phyloP scores from a whole-genome alignment of 106 monocot genomes.

The Vanilla planifolia region DNA sequence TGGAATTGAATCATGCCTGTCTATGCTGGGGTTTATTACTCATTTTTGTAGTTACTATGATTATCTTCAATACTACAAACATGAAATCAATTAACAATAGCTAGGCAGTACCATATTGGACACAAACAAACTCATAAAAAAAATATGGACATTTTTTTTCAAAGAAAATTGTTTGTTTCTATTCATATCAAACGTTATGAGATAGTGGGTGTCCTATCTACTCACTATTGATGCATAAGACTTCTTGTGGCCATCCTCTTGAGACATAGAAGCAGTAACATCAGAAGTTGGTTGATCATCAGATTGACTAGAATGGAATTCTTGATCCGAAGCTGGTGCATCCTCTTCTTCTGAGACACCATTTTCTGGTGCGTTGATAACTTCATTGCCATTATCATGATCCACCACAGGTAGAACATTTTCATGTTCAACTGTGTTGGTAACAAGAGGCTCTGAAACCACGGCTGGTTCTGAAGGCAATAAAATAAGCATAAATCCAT shows the following conservation, averaged over 20 bases:
- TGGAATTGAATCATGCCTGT: no score
- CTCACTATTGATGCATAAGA: slow-evolving; percentile 71
- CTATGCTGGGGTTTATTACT: no score
- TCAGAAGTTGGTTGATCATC: slow-evolving; percentile 5
- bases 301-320: neutral
- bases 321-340: slow-evolving; percentile 14
- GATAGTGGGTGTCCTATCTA: neutral
- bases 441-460: slow-evolving; percentile 9
- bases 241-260: slow-evolving; percentile 46
- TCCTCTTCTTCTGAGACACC: slow-evolving; percentile 11
- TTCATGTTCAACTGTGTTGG: neutral
- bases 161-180: no score
- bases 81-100: no score
- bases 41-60: no score
- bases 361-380: slow-evolving; percentile 10
- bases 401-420: slow-evolving; percentile 3
- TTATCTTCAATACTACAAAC: no score
- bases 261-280: slow-evolving; percentile 9
- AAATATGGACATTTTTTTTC: no score
- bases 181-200: neutral
- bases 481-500: neutral
- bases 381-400: slow-evolving; percentile 11
- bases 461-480: slow-evolving; percentile 12
- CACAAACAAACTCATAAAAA: no score
- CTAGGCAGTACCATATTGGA: no score